phyloP scores from a whole-genome alignment of 345 rosid genomes.

The Pugionium cornutum region DNA sequence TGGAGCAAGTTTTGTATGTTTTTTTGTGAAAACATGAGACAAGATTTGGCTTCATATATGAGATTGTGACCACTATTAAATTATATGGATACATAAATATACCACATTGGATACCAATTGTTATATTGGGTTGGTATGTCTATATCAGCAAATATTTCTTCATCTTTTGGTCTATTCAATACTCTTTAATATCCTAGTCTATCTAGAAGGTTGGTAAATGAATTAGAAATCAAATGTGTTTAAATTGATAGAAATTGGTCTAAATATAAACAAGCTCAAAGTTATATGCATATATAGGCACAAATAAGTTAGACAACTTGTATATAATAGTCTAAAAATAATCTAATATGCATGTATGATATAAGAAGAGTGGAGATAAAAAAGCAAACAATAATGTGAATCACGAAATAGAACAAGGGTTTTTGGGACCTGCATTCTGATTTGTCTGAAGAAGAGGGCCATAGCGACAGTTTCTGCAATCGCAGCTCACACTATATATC shows the following conservation, averaged over 20 bases:
- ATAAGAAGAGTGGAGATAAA: slow-evolving; percentile 24
- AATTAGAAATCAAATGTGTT: neutral
- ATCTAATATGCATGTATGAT: neutral
- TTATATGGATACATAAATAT: slow-evolving; percentile 29
- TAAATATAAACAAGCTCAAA: neutral
- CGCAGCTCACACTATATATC: slow-evolving; percentile 33
- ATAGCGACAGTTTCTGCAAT: slow-evolving; percentile 37
- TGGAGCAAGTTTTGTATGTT: slow-evolving; percentile 35
- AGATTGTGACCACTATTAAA: slow-evolving; percentile 37
- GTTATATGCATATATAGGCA: slow-evolving; percentile 9
- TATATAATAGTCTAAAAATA: neutral
- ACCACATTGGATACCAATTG: slow-evolving; percentile 39
- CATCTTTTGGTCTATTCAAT: slow-evolving; percentile 10
- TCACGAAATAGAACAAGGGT: slow-evolving; percentile 44
- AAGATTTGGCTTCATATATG: slow-evolving; percentile 39
- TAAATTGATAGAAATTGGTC: slow-evolving; percentile 3
- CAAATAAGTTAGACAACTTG: slow-evolving; percentile 19
- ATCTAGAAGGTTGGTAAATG: neutral
- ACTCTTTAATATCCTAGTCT: neutral
- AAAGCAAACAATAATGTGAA: slow-evolving; percentile 40
- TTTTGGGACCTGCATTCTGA: slow-evolving; percentile 41
- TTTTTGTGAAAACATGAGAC: slow-evolving; percentile 36
- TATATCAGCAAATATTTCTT: slow-evolving; percentile 10
- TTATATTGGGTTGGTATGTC: slow-evolving; percentile 15
- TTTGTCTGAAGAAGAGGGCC: slow-evolving; percentile 42